phyloP scores from a whole-genome alignment of 1,284 basidiomycete genomes.

The Naganishia liquefaciens region DNA sequence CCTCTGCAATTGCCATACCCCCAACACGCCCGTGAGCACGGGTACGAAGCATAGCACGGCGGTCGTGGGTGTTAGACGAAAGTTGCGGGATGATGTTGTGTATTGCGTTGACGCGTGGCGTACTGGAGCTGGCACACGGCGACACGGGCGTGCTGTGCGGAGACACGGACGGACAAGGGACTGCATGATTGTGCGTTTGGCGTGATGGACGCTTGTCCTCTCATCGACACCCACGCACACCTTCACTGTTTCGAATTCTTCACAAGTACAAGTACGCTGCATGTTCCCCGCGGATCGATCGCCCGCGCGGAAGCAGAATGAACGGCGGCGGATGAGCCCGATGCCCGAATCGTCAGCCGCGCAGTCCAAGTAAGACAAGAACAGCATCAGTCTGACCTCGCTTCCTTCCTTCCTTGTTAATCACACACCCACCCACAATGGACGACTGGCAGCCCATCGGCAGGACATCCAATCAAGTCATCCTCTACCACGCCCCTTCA shows the following conservation, averaged over 20 bases:
- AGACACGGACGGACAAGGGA: slow-evolving; percentile 11
- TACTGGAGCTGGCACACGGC: not conserved
- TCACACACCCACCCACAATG: not conserved
- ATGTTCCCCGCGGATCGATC: slow-evolving; percentile 2
- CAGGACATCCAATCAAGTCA: slow-evolving; percentile 67
- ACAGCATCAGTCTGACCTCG: too few species aligned
- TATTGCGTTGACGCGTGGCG: slow-evolving; percentile 23
- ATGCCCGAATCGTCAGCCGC: not conserved
- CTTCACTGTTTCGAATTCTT: too few species aligned
- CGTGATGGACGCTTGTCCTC: not conserved
- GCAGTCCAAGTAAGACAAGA: not conserved
- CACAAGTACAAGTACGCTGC: too few species aligned
- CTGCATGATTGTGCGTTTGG: slow-evolving; percentile 1
- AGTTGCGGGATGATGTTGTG: slow-evolving; percentile 24
- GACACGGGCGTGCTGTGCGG: not conserved
- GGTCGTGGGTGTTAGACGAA: slow-evolving; percentile 62
- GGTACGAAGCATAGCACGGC: slow-evolving; percentile 82
- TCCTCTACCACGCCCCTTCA: slow-evolving; percentile 81
- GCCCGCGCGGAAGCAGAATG: slow-evolving; percentile 15
- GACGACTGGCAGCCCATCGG: slow-evolving; percentile 22
- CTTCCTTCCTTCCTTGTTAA: not conserved
- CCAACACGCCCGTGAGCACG: slow-evolving; percentile 85
- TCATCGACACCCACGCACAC: too few species aligned
- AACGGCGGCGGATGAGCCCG: not conserved
- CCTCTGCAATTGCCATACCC: slow-evolving; percentile 87